Base-by-base conservation (phyloP, 345 rosid genomes). In the Erodium maritimum region DNA sequence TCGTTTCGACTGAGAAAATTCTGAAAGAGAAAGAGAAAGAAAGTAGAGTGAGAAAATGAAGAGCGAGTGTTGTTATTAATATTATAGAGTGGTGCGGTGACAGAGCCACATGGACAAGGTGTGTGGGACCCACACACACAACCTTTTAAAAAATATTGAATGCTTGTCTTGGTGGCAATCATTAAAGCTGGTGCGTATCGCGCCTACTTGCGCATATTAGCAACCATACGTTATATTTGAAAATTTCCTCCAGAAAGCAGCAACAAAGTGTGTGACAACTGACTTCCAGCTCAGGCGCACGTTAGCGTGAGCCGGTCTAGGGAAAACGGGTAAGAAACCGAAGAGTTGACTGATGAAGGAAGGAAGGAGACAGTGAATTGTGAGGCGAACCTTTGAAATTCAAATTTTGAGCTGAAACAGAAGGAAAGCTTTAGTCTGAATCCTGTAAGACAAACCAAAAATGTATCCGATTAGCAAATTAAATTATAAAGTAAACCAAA, bases 161-260 rank as follows among this genome's bases (percentile, higher is more conserved):
- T 17, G 19, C 20, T 51, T 51, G 54, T n/a, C 54, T 17, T 51
- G 17, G 57, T 12, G 29, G 18, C 33, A 23, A 59, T 63, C 52
- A 64, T 57, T 56, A 42, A 29, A 61, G 60, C 23, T 33, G 25
- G 67, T 55, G 19, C 17, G 60, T 12, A 37, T 37, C 7, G 56
- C 60, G 61, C 65, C 59, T 65, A 29, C 62, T 62, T 62, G 73
- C 62, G 73, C 65, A 73, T 62, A 54, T 18, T 65, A 69, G 73
- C 48, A 58, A 60, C 21, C 9, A 42, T 42, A 11, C 48, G 48
- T 42, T 42, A 42, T 3, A 10, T 37, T 37, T 37, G 13, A 37
- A 42, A 7, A 42, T 29, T 3, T 29, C 8, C 8, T 29, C 8
- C 8, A 29, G 8, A 29, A 29, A n/a, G n/a, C n/a, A n/a, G n/a